Conservation (phyloP, 106 monocot species). For the Allium cepa region DNA sequence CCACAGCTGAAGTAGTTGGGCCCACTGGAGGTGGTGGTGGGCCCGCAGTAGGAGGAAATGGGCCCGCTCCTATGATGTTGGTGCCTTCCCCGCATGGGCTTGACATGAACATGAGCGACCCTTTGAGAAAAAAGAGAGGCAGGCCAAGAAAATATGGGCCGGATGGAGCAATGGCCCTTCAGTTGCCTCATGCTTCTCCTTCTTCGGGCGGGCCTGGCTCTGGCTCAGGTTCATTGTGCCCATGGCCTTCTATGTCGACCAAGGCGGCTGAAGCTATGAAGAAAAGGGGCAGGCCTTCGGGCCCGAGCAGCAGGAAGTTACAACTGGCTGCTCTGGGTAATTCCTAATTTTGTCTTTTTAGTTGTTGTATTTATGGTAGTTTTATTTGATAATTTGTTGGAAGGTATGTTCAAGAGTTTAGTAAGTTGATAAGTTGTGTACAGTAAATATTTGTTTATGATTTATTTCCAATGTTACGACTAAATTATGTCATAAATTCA, state of each 20-base stretch:
- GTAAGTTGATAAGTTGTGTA: too few relatives aligned
- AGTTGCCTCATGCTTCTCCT: constrained; percentile 19
- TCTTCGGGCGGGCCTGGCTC: constrained; percentile 3
- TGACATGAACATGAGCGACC: constrained; percentile 36
- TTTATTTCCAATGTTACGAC: too few relatives aligned
- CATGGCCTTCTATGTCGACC: constrained; percentile 7
- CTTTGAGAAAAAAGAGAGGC: constrained; percentile 74
- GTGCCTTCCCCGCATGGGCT: constrained; percentile 15
- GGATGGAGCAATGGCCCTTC: constrained; percentile 66
- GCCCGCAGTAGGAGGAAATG: constrained; percentile 18
- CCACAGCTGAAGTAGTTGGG: neutral
- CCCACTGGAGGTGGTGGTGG: constrained; percentile 6
- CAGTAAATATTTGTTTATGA: too few relatives aligned
- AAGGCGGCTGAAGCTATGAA: constrained; percentile 27
- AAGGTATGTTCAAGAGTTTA: too few relatives aligned
- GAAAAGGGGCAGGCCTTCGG: constrained; percentile 62
- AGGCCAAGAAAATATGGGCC: constrained; percentile 92
- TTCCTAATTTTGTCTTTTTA: neutral
- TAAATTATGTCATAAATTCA: too few relatives aligned
- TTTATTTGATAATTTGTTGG: too few relatives aligned
- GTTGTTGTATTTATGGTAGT: too few relatives aligned
- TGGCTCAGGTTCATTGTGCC: constrained; percentile 13
- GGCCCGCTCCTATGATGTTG: constrained; percentile 1
- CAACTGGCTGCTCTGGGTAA: constrained; percentile 69
- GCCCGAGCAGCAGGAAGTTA: constrained; percentile 61